These are phyloP conservation scores for Lepiota subincarnata DNA, from an alignment of 768 basidiomycete species.

Conservation along the genomic window DNA sequence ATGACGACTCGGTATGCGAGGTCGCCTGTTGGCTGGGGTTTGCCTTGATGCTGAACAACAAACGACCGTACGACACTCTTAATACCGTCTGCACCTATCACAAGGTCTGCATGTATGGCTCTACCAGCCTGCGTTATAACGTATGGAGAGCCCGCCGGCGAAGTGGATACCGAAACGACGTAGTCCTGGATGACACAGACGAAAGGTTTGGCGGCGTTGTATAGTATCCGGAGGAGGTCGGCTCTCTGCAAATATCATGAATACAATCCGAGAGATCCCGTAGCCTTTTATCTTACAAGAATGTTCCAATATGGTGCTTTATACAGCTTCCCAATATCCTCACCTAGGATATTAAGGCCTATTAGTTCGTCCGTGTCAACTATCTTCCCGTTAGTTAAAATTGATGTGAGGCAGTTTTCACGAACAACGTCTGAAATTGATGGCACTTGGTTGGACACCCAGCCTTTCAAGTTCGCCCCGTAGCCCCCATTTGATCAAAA, in stretches of 20 bases:
- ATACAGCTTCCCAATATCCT: slow-evolving; percentile 23
- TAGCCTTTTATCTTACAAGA: slow-evolving; percentile 22
- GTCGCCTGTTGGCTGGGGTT: slow-evolving; percentile 54
- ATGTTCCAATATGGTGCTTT: slow-evolving; percentile 31
- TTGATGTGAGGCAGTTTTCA: neutral
- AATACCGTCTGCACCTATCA: slow-evolving; percentile 47
- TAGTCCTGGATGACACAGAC: slow-evolving; percentile 31
- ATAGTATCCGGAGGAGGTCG: slow-evolving; percentile 40
- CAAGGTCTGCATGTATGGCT: slow-evolving; percentile 36
- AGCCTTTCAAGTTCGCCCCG: slow-evolving; percentile 33
- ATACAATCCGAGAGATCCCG: slow-evolving; percentile 15
- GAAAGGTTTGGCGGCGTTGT: slow-evolving; percentile 30
- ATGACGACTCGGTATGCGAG: slow-evolving; percentile 58
- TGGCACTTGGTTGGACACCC: slow-evolving; percentile 33
- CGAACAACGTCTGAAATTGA: slow-evolving; percentile 41
- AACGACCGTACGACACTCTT: slow-evolving; percentile 46
- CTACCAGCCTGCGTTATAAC: slow-evolving; percentile 40
- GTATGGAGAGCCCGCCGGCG: slow-evolving; percentile 15
- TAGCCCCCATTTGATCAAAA: slow-evolving; percentile 50
- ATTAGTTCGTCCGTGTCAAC: slow-evolving; percentile 27
- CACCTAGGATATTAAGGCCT: slow-evolving; percentile 25
- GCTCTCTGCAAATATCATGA: slow-evolving; percentile 36
- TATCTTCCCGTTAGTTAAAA: slow-evolving; percentile 9
- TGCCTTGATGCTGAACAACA: slow-evolving; percentile 42
- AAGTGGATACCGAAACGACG: slow-evolving; percentile 27